phyloP scores from a whole-genome alignment of 2,329 filamentous ascomycete genomes.

The Botryotinia calthae region DNA sequence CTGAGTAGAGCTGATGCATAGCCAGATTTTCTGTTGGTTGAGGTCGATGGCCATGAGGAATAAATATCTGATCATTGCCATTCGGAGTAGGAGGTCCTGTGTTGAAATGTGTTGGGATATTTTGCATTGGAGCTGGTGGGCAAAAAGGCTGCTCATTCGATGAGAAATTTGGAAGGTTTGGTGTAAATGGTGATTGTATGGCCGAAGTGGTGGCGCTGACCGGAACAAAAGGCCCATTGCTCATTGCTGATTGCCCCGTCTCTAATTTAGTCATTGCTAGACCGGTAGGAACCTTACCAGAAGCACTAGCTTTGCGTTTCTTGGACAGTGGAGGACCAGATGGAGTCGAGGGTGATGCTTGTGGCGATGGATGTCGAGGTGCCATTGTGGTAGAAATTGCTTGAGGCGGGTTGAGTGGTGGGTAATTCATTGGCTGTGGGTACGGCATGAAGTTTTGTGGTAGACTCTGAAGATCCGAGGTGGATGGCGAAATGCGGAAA shows the following conservation, averaged over 20 bases:
- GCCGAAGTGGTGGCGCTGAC: conserved; percentile 40
- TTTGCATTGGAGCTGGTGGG: conserved; percentile 27
- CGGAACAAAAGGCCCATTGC: conserved; percentile 40
- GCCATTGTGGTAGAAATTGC: conserved; percentile 48
- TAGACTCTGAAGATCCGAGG: conserved; percentile 60
- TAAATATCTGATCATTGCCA: conserved; percentile 58
- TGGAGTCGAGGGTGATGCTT: conserved; percentile 63
- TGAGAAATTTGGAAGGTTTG: conserved; percentile 46
- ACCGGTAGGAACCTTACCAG: conserved; percentile 66
- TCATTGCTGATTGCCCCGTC: conserved; percentile 44
- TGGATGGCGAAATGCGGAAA: conserved; percentile 59
- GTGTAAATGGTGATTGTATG: conserved; percentile 54
- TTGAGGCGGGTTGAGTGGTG: conserved; percentile 41
- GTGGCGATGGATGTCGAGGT: conserved; percentile 65
- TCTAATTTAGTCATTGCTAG: conserved; percentile 82
- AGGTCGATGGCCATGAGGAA: conserved; percentile 56
- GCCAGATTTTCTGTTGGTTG: conserved; percentile 64
- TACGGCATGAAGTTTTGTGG: conserved; percentile 47
- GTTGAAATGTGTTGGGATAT: conserved; percentile 46
- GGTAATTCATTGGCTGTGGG: conserved; percentile 30
- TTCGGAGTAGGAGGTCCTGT: conserved; percentile 66
- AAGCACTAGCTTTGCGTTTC: conserved; percentile 75
- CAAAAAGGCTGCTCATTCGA: conserved; percentile 38
- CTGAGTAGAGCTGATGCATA: conserved; percentile 66
- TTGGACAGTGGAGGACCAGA: conserved; percentile 69